Percentiles rank a stretch among this genome's conserved stretches.
These are phyloP conservation scores for Agapanthus africanus DNA, from an alignment of 106 monocot species.

Conservation along the genomic window DNA sequence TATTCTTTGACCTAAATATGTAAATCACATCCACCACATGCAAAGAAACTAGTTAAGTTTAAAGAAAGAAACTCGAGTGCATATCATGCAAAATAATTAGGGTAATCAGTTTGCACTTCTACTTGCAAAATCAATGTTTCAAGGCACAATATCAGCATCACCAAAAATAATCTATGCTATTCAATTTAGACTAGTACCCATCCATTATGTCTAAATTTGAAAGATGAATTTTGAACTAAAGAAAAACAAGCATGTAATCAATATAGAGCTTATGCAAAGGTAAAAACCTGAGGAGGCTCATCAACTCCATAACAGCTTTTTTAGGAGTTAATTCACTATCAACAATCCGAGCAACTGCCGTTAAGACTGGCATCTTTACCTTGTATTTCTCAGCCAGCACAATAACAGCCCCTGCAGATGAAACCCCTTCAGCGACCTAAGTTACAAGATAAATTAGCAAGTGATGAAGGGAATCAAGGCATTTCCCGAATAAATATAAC, in stretches of 20 bases:
- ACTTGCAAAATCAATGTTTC: not conserved
- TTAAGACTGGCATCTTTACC: constrained; percentile 92
- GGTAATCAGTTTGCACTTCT: too few relatives aligned
- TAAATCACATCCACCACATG: too few relatives aligned
- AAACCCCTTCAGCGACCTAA: constrained; percentile 98
- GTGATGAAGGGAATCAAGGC: not conserved
- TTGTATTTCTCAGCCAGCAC: constrained; percentile 90
- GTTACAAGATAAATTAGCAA: not conserved
- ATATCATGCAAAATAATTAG: not conserved
- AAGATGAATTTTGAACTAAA: not conserved
- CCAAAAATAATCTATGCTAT: not conserved
- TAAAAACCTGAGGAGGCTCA: constrained; percentile 89
- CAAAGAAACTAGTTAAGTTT: too few relatives aligned
- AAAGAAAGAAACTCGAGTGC: not conserved
- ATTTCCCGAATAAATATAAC: too few relatives aligned
- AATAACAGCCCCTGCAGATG: constrained; percentile 97
- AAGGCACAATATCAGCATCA: not conserved
- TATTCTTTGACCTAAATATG: too few relatives aligned
- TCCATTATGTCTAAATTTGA: not conserved
- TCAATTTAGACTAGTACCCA: not conserved
- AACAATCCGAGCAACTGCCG: constrained; percentile 89
- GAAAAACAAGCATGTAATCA: not conserved
- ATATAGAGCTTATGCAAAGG: not conserved
- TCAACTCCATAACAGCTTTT: constrained; percentile 89
- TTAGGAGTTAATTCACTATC: constrained; percentile 90